A percentile compares a stretch with the other conserved stretches of the same genome.
Conservation (phyloP, 768 basidiomycete species). For the Trametes villosa region DNA sequence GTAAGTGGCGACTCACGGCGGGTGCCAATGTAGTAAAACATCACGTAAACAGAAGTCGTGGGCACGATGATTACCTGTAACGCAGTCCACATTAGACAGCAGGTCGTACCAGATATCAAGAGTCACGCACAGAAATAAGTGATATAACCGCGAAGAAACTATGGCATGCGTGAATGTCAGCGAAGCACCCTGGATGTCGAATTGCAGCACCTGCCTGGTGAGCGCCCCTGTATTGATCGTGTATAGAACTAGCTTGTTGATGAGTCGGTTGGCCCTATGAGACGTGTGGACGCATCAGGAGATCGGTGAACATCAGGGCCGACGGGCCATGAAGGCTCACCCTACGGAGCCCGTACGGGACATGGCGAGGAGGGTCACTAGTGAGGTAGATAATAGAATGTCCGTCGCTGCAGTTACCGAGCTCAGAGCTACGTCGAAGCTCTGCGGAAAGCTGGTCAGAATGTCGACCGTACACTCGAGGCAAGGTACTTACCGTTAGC, state of each 20-base stretch:
- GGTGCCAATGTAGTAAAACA: slow-evolving; percentile 23
- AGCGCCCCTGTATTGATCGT: slow-evolving; percentile 17
- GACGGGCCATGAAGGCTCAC: background rate
- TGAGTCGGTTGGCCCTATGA: slow-evolving; percentile 14
- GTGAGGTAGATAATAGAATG: slow-evolving; percentile 10
- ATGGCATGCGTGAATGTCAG: background rate
- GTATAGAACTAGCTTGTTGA: slow-evolving; percentile 21
- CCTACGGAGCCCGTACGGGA: slow-evolving; percentile 18
- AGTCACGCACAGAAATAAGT: slow-evolving; percentile 5
- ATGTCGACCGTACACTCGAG: too few species aligned
- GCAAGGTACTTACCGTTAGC: slow-evolving; percentile 1
- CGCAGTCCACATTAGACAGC: background rate
- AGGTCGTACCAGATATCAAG: too few species aligned
- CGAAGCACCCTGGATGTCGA: background rate
- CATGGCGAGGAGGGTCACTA: slow-evolving; percentile 13
- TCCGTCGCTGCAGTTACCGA: slow-evolving; percentile 14
- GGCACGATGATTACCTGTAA: slow-evolving; percentile 13
- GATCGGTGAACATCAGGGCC: background rate
- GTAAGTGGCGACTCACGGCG: slow-evolving; percentile 3
- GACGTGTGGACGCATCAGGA: background rate
- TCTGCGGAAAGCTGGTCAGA: background rate
- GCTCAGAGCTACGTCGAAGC: slow-evolving; percentile 17
- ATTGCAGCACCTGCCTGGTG: slow-evolving; percentile 1
- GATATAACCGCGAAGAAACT: slow-evolving; percentile 15
- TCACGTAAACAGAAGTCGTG: slow-evolving; percentile 14